These are phyloP conservation scores for Lasiosphaeria hispida DNA, from an alignment of 495 filamentous ascomycete species.

Conservation along the genomic window DNA sequence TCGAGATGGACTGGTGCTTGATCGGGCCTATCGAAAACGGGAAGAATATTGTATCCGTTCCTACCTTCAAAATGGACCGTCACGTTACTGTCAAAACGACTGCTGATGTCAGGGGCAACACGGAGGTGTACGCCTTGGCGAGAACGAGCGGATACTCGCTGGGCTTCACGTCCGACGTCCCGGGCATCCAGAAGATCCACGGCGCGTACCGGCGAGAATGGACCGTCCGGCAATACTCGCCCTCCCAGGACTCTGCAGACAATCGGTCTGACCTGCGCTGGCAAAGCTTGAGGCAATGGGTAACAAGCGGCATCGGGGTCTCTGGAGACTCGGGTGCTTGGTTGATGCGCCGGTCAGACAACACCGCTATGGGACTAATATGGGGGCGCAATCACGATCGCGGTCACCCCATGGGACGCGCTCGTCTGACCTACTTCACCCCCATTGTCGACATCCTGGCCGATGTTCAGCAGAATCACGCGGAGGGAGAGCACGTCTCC, in stretches of 20 bases:
- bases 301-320: constrained; percentile 19
- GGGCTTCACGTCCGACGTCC: constrained; percentile 18
- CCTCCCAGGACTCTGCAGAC: not conserved
- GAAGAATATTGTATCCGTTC: constrained; percentile 9
- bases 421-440: constrained; percentile 19
- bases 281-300: constrained; percentile 20
- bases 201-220: constrained; percentile 14
- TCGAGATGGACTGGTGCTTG: constrained; percentile 21
- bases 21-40: constrained; percentile 16
- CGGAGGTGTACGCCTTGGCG: constrained; percentile 19
- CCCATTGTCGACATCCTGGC: constrained; percentile 18
- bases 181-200: constrained; percentile 10
- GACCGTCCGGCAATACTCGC: constrained; percentile 20
- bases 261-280: not conserved
- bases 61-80: not conserved
- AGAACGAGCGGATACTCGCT: constrained; percentile 20
- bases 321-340: constrained; percentile 20
- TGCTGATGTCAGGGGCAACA: constrained; percentile 13
- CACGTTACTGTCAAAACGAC: not conserved
- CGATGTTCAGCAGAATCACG: too few relatives aligned
- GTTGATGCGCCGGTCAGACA: constrained; percentile 20
- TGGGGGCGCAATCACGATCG: constrained; percentile 20
- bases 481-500: too few relatives aligned
- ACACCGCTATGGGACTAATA: constrained; percentile 16
- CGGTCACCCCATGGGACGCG: constrained; percentile 2